Base-by-base conservation (phyloP, 805 yeast species). In the Ogataea nitratoaversa region DNA sequence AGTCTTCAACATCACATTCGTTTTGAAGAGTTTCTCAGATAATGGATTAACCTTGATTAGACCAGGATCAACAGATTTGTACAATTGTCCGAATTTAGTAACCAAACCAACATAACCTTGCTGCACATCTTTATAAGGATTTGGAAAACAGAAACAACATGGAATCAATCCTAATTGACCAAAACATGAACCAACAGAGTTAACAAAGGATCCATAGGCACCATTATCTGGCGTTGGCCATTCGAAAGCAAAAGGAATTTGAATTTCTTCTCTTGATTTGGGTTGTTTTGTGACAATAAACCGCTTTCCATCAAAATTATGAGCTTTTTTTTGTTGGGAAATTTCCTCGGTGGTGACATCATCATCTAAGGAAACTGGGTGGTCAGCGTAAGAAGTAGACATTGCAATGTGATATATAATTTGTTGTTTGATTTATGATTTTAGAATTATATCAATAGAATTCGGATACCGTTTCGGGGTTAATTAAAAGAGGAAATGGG, bases 61-160 rank as follows among this genome's bases (percentile, higher is more conserved):
- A 35, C 89, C 89, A 5, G 88, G 87, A 56, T 82, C 87, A 23
- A 76, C 82, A 9, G 80, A 68, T 56, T 79, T 67, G 40, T 80
- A 66, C 44, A 82, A 66, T 38, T 82, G 79, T 49, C 89, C 89
- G 54, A 79, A 82, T 30, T 72, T 70, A 39, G 83, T 81, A 37
- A 82, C 67, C 41, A 82, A 67, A 12, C 88, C 89, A 41, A 82
- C 87, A 43, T 74, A 65, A 54, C 89, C 89, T 62, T 82, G 85
- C 20, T 70, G 57, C 20, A 82, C 84, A 27, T 68, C 65, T 50
- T 70, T 65, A 63, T 74, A 82, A 8, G 86, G 86, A 54, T 78
- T 79, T 8, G 71, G 59, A 48, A 67, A 70, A 53, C 83, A 78
- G 38, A 68, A 53, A 51, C 74, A 79, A 48, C 72, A 62, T 4